phyloP scores from a whole-genome alignment of 805 yeast genomes.

The Saturnispora quitensis region DNA sequence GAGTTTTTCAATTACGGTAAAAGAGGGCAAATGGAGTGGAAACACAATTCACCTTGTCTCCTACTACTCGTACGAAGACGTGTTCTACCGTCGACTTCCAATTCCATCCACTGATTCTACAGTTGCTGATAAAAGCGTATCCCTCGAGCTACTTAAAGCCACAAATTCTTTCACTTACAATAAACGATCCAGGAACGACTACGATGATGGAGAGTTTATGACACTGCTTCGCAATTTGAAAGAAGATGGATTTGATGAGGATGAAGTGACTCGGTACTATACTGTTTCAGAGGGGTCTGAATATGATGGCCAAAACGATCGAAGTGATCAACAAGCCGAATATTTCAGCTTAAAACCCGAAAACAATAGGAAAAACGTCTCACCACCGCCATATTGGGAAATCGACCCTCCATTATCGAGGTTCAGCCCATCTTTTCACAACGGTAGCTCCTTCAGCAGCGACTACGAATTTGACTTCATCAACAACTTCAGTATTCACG shows the following conservation, averaged over 20 bases:
- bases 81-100: constrained; percentile 34
- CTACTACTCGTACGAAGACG: constrained; percentile 73
- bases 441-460: background rate
- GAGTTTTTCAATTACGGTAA: constrained; percentile 60
- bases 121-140: background rate
- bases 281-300: background rate
- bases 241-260: background rate
- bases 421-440: background rate
- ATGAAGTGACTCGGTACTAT: background rate
- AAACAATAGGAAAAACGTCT: background rate
- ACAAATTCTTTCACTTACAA: background rate
- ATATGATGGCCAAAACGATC: background rate
- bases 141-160: background rate
- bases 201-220: background rate
- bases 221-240: background rate
- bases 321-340: background rate
- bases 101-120: background rate
- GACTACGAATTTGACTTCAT: background rate
- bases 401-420: background rate
- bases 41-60: constrained; percentile 66
- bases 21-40: constrained; percentile 16
- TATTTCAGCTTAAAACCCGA: background rate
- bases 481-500: background rate
- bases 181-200: background rate
- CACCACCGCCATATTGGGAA: background rate